Evolutionary conservation across 257 asterid genomes (phyloP).

Genomic region (Solanum dulcamara): DNA sequence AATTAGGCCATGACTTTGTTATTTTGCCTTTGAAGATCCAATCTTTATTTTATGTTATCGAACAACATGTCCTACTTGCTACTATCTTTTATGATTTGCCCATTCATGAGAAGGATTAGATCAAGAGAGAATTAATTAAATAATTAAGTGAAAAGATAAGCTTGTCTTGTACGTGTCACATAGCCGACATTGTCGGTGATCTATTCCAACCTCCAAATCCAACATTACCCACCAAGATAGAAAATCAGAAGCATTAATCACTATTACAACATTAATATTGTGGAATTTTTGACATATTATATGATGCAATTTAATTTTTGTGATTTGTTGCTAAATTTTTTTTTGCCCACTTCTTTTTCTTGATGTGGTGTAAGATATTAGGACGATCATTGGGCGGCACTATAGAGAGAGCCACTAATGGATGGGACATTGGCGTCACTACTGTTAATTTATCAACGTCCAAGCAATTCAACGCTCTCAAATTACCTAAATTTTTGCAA

Average conservation of each 20-base stretch:
- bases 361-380: constrained; percentile 40
- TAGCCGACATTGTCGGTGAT: background rate
- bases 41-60: background rate
- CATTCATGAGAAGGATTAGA: background rate
- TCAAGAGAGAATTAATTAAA: background rate
- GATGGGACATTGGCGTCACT: constrained; percentile 85
- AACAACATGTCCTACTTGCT: background rate
- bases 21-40: background rate
- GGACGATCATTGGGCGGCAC: constrained; percentile 83
- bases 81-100: background rate
- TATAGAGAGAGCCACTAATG: constrained; percentile 53
- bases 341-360: background rate
- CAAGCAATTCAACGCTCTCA: constrained; percentile 34
- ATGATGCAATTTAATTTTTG: background rate
- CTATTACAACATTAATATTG: background rate
- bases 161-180: background rate
- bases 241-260: background rate
- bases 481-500: constrained; percentile 48
- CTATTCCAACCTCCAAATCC: background rate
- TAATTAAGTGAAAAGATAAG: background rate
- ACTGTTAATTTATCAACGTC: constrained; percentile 43
- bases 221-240: background rate
- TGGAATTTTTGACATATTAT: background rate
- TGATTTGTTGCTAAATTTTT: background rate
- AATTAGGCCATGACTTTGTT: background rate